A percentile compares a stretch with the other conserved stretches of the same genome.
phyloP scores from a whole-genome alignment of 2,329 filamentous ascomycete species.

The Fusarium nelsonii region DNA sequence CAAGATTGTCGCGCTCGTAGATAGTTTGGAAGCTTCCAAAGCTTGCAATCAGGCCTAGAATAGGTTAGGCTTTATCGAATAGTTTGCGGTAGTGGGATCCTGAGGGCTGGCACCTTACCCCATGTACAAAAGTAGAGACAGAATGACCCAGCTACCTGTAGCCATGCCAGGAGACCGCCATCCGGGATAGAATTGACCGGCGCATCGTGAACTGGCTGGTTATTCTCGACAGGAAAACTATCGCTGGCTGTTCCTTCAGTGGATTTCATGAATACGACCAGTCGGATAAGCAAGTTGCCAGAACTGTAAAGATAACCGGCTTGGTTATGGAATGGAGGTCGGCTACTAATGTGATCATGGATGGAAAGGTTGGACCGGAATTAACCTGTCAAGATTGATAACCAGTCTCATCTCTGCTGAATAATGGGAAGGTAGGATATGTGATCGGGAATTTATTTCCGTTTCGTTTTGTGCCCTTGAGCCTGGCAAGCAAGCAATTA shows the following conservation, averaged over 20 bases:
- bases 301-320: no score
- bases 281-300: no score
- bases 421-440: no score
- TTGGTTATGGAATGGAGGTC: no score
- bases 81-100: background rate
- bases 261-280: no score
- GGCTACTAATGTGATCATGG: no score
- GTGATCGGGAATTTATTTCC: no score
- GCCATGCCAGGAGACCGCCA: slow-evolving; percentile 39
- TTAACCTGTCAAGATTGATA: no score
- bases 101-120: slow-evolving; percentile 21
- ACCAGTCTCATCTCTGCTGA: no score
- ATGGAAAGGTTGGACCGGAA: no score
- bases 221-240: background rate
- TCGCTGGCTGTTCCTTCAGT: background rate
- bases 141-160: slow-evolving; percentile 41
- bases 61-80: background rate
- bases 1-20: slow-evolving; percentile 34
- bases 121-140: slow-evolving; percentile 45
- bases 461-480: no score
- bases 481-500: no score
- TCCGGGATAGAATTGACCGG: slow-evolving; percentile 7
- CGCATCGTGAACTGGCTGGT: background rate
- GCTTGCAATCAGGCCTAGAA: slow-evolving; percentile 38
- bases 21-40: slow-evolving; percentile 46